These are phyloP conservation scores for Kewa caespitosa DNA, from an alignment of 179 eudicot genomes.

Conservation along the genomic window DNA sequence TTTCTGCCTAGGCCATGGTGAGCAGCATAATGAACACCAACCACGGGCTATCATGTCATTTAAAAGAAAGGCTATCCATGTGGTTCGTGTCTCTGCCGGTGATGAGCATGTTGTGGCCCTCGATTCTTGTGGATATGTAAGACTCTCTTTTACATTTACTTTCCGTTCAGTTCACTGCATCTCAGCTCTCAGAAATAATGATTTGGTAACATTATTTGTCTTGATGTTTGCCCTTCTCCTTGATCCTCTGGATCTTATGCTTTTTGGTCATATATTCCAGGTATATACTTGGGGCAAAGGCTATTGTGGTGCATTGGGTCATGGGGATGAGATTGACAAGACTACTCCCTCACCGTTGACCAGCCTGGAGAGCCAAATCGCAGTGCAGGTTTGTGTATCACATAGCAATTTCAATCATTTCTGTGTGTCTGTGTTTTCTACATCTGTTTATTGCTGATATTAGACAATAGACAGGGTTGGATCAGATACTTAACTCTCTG, in stretches of 20 bases:
- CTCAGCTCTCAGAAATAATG: not conserved
- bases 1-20: constrained; percentile 97
- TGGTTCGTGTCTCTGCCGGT: constrained; percentile 90
- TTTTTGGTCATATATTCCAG: constrained; percentile 35
- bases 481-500: too few relatives aligned
- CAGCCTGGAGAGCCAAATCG: constrained; percentile 60
- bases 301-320: constrained; percentile 95
- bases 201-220: not conserved
- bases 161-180: constrained; percentile 1
- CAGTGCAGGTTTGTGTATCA: constrained; percentile 67
- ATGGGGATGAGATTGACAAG: constrained; percentile 93
- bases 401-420: not conserved
- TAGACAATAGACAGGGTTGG: too few relatives aligned
- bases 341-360: constrained; percentile 63
- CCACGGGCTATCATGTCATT: constrained; percentile 75
- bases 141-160: constrained; percentile 17
- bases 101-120: constrained; percentile 97
- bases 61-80: constrained; percentile 68
- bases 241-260: constrained; percentile 14
- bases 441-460: too few relatives aligned
- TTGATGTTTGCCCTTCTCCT: not conserved
- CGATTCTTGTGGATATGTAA: constrained; percentile 87
- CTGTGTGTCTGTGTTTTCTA: too few relatives aligned
- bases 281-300: constrained; percentile 99
- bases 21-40: constrained; percentile 72